These are phyloP conservation scores for Pythium coloratum DNA, from an alignment of 352 stramenopile species.

Conservation along the genomic window DNA sequence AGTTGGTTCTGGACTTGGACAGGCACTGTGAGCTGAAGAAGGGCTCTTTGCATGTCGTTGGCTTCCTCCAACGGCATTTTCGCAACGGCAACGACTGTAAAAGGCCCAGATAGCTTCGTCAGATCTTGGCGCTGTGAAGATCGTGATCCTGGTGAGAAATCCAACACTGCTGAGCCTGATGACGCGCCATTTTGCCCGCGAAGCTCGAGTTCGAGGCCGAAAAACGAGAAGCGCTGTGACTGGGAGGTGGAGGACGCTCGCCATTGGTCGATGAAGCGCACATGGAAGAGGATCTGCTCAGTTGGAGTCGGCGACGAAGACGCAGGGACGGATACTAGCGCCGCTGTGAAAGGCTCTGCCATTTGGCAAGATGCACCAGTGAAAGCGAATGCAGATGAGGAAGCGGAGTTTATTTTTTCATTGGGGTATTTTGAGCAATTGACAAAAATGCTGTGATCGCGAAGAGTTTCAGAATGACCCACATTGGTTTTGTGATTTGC, in stretches of 20 bases:
- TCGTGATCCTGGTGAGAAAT: slow-evolving; percentile 10
- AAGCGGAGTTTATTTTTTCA: neutral
- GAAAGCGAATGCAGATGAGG: neutral
- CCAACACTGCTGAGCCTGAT: neutral
- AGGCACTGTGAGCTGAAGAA: slow-evolving; percentile 36
- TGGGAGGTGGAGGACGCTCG: neutral
- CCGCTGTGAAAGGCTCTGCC: neutral
- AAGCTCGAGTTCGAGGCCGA: slow-evolving; percentile 23
- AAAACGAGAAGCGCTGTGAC: slow-evolving; percentile 17
- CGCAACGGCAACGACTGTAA: slow-evolving; percentile 23
- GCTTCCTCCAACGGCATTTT: slow-evolving; percentile 21
- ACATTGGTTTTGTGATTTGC: too few relatives aligned
- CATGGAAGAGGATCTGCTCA: slow-evolving; percentile 24
- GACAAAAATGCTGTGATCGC: neutral
- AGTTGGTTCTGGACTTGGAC: slow-evolving; percentile 50
- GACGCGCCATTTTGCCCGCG: neutral
- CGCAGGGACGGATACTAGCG: neutral
- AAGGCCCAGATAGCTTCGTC: slow-evolving; percentile 13
- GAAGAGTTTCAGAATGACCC: neutral
- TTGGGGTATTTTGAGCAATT: neutral
- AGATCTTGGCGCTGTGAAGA: slow-evolving; percentile 7
- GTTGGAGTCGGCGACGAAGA: neutral
- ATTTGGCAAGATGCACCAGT: neutral
- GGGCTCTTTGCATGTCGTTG: slow-evolving; percentile 24
- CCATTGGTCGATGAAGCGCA: slow-evolving; percentile 27